These are phyloP conservation scores for Trichoderma semiorbis DNA, from an alignment of 2,329 filamentous ascomycete genomes.

Conservation along the genomic window DNA sequence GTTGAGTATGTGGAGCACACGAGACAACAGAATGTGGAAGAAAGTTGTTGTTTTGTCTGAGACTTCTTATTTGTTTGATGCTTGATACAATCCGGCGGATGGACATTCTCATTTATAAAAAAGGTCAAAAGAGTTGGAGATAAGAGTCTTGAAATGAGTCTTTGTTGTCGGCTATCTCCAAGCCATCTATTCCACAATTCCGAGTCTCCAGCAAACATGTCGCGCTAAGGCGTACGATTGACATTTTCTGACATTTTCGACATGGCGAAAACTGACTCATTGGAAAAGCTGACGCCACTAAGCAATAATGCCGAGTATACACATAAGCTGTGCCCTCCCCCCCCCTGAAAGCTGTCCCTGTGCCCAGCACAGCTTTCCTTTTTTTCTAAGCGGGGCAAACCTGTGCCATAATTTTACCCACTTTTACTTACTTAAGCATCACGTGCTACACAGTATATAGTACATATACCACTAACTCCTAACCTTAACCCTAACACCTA, in stretches of 20 bases:
- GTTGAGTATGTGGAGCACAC: not conserved
- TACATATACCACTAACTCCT: no score
- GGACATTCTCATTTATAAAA: not conserved
- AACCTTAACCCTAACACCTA: no score
- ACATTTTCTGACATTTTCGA: conserved; percentile 13
- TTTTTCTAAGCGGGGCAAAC: no score
- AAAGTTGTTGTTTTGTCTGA: not conserved
- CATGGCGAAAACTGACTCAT: not conserved
- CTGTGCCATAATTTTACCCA: no score
- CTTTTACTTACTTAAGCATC: no score
- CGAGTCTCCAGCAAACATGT: not conserved
- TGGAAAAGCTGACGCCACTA: not conserved
- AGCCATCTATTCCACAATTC: not conserved
- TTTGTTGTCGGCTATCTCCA: not conserved
- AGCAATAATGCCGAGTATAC: not conserved
- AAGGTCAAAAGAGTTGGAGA: not conserved
- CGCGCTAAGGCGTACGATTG: conserved; percentile 4
- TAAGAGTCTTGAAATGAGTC: not conserved
- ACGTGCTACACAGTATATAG: no score
- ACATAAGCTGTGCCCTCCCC: no score
- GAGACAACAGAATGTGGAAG: not conserved
- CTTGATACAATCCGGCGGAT: not conserved
- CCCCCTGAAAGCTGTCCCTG: no score
- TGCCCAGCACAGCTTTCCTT: no score
- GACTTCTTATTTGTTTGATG: not conserved